A percentile compares a stretch with the other conserved stretches of the same genome.
phyloP scores from a whole-genome alignment of 192 early-diverging fungal genomes.

The Rhizophlyctis rosea region DNA sequence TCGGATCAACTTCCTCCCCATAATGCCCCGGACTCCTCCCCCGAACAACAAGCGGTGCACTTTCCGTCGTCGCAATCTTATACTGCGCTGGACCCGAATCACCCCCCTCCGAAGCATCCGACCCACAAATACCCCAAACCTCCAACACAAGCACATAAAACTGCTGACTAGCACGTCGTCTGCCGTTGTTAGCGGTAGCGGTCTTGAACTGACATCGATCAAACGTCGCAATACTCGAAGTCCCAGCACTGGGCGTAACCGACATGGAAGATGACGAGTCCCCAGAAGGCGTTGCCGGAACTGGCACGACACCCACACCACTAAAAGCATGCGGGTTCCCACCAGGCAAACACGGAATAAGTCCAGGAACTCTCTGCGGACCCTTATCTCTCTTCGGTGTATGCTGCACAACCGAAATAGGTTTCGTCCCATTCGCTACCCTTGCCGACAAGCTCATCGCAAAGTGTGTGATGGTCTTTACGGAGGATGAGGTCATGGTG shows the following conservation, averaged over 20 bases:
- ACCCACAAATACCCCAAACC: slow-evolving; percentile 68
- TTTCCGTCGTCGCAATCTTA: slow-evolving; percentile 67
- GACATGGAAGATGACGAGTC: no score
- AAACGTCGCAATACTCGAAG: no score
- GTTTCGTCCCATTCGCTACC: slow-evolving; percentile 66
- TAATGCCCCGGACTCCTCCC: slow-evolving; percentile 95
- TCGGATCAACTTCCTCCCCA: no score
- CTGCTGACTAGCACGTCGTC: slow-evolving; percentile 87
- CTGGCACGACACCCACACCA: slow-evolving; percentile 41
- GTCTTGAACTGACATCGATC: slow-evolving; percentile 95
- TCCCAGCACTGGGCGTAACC: no score
- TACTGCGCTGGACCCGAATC: no score
- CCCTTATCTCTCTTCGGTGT: slow-evolving; percentile 94
- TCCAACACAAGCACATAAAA: slow-evolving; percentile 80
- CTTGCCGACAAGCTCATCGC: slow-evolving; percentile 73
- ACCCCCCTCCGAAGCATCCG: slow-evolving; percentile 22
- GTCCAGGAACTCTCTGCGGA: slow-evolving; percentile 66
- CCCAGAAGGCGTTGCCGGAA: no score
- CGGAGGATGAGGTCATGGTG: no score
- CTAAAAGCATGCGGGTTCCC: slow-evolving; percentile 33
- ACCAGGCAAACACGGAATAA: slow-evolving; percentile 22
- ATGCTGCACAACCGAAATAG: slow-evolving; percentile 85
- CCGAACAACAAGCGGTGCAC: slow-evolving; percentile 84
- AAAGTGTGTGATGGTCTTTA: slow-evolving; percentile 71
- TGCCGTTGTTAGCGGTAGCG: slow-evolving; percentile 91